These are phyloP conservation scores for Trichoderma sp. DNA, from an alignment of 2,329 filamentous ascomycete species.

Conservation along the genomic window DNA sequence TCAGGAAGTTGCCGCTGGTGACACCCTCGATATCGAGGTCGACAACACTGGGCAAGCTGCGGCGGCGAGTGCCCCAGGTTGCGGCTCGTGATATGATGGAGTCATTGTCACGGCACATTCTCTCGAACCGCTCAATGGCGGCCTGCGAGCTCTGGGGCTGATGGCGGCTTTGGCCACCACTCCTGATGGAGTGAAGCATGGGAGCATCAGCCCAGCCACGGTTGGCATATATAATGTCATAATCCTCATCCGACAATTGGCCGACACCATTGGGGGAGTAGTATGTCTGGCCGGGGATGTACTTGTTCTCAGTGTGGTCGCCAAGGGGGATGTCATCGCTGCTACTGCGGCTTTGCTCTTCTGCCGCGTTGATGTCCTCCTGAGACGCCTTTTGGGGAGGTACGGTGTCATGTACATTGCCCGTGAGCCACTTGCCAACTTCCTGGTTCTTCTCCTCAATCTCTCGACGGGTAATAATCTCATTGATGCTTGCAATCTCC, in stretches of 20 bases:
- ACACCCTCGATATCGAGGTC: conserved; percentile 60
- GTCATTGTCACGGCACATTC: conserved; percentile 56
- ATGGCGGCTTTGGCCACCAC: conserved; percentile 36
- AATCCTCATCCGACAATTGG: conserved; percentile 50
- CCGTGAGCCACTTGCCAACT: conserved; percentile 55
- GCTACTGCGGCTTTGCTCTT: conserved; percentile 37
- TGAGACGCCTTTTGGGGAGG: conserved; percentile 35
- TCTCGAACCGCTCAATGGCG: conserved; percentile 57
- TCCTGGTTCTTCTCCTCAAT: conserved; percentile 51
- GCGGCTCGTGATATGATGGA: conserved; percentile 65
- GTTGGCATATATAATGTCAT: conserved; percentile 52
- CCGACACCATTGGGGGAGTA: conserved; percentile 46
- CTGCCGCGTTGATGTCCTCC: conserved; percentile 34
- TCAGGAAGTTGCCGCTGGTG: conserved; percentile 63
- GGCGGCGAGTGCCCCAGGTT: conserved; percentile 70
- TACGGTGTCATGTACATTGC: conserved; percentile 38
- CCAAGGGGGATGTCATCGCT: conserved; percentile 51
- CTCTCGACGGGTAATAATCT: conserved; percentile 48
- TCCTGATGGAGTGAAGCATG: conserved; percentile 49
- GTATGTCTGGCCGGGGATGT: conserved; percentile 54
- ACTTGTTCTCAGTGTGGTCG: conserved; percentile 53
- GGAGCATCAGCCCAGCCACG: conserved; percentile 56
- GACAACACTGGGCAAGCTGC: conserved; percentile 61
- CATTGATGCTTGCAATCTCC: conserved; percentile 54
- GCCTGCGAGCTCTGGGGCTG: conserved; percentile 57